phyloP scores from a whole-genome alignment of 1,139 yeast species.

The Debaryomyces udenii region DNA sequence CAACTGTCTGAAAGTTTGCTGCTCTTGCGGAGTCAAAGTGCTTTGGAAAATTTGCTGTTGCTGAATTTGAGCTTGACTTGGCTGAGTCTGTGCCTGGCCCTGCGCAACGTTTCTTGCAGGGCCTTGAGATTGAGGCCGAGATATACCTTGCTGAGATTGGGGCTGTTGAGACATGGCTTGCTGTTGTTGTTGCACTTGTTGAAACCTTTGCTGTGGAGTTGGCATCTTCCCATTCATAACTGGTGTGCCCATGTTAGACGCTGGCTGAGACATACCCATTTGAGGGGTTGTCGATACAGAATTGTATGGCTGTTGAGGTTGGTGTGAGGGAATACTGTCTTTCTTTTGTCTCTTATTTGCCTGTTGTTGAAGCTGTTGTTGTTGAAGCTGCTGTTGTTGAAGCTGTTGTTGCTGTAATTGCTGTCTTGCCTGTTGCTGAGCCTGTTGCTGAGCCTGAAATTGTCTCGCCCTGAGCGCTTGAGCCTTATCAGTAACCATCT shows the following conservation, averaged over 20 bases:
- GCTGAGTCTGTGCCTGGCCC: conserved; percentile 16
- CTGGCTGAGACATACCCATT: conserved; percentile 14
- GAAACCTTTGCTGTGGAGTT: conserved; percentile 30
- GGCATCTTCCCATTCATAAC: conserved; percentile 18
- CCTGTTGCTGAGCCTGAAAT: conserved; percentile 20
- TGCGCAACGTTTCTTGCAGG: conserved; percentile 2
- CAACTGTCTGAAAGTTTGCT: conserved; percentile 45
- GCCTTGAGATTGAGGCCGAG: conserved; percentile 10
- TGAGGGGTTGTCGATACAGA: conserved; percentile 11
- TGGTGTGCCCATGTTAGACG: conserved; percentile 20
- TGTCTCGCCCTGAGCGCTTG: conserved; percentile 23
- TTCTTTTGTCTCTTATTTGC: conserved; percentile 11
- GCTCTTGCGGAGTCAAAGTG: conserved; percentile 47
- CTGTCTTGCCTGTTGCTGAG: conserved; percentile 24
- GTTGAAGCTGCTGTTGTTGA: conserved; percentile 24
- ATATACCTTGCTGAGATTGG: conserved; percentile 13
- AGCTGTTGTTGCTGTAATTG: conserved; percentile 23
- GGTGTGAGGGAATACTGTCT: conserved; percentile 16
- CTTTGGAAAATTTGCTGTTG: conserved; percentile 51
- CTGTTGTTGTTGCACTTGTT: conserved; percentile 16
- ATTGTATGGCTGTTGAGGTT: conserved; percentile 16
- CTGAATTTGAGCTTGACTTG: conserved; percentile 41
- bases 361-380: conserved; percentile 20
- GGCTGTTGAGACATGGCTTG: conserved; percentile 23
- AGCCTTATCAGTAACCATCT: conserved; percentile 14